A percentile compares a stretch with the other conserved stretches of the same genome.
Conservation (phyloP, 305 asterid genomes). For the Fraxinus platypoda region DNA sequence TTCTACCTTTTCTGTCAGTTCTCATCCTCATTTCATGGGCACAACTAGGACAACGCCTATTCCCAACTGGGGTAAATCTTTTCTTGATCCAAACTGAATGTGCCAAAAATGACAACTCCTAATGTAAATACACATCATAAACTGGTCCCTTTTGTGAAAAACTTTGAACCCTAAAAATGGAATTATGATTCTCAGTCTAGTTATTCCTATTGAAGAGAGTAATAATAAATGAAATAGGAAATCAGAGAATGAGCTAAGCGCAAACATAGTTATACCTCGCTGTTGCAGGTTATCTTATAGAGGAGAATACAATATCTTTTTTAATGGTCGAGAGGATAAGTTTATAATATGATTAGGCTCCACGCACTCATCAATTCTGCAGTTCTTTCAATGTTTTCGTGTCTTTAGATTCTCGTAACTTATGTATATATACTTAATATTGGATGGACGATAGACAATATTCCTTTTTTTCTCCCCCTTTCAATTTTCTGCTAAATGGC, state of each 20-base stretch:
- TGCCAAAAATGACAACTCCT: background rate
- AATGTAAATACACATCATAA: background rate
- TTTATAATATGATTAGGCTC: background rate
- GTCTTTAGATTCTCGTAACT: background rate
- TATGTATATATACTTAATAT: background rate
- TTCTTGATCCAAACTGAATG: background rate
- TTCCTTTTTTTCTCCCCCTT: background rate
- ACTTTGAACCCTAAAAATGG: background rate
- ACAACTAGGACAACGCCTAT: background rate
- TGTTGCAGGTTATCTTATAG: background rate
- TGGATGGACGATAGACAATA: background rate
- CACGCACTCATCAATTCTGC: background rate
- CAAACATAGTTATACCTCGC: background rate
- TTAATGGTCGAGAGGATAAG: background rate
- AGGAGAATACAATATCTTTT: background rate
- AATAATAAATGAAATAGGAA: background rate
- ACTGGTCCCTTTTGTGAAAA: background rate
- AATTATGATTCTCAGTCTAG: background rate
- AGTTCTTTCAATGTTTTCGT: background rate
- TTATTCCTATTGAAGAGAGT: background rate
- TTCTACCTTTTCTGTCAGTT: background rate
- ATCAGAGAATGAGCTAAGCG: background rate
- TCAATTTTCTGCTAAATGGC: background rate
- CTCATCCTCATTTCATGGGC: background rate
- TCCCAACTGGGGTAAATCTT: background rate